Percentiles rank a stretch among this genome's conserved stretches.
Conservation (phyloP, 495 filamentous ascomycete species). For the Penicillium egyptiacum region DNA sequence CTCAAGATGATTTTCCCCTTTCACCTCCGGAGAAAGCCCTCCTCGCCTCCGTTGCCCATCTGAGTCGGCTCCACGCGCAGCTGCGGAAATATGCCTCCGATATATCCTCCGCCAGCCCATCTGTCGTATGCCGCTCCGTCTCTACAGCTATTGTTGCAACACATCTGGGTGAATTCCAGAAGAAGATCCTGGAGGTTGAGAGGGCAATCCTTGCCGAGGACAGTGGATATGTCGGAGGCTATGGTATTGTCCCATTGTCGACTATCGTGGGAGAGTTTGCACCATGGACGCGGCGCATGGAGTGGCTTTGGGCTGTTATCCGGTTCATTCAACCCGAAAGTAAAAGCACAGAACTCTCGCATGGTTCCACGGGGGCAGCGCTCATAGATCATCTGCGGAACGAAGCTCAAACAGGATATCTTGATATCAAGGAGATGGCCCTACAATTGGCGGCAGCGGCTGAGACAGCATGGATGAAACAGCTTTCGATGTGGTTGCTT, state of each 20-base stretch:
- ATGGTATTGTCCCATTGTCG: conserved; percentile 88
- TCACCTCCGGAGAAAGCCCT: conserved; percentile 81
- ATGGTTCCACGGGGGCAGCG: conserved; percentile 57
- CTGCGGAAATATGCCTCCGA: conserved; percentile 61
- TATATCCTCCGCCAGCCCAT: conserved; percentile 69
- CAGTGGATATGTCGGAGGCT: conserved; percentile 74
- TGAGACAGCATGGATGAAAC: conserved; percentile 88
- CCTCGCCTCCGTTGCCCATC: conserved; percentile 68
- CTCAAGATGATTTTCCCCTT: conserved; percentile 48
- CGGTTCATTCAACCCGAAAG: conserved; percentile 58
- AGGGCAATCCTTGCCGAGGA: conserved; percentile 69
- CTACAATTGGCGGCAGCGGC: conserved; percentile 69
- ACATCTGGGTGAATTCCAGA: conserved; percentile 77
- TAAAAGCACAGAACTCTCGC: conserved; percentile 20
- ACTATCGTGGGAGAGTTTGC: conserved; percentile 79
- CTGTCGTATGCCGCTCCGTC: conserved; percentile 83
- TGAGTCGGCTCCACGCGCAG: conserved; percentile 72
- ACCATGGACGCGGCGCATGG: conserved; percentile 76
- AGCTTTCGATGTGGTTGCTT: conserved; percentile 83
- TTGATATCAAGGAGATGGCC: conserved; percentile 75
- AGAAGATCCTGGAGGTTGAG: conserved; percentile 82
- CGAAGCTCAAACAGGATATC: conserved; percentile 83
- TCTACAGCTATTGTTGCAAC: conserved; percentile 70
- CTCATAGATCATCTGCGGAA: conserved; percentile 74
- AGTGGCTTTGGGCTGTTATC: conserved; percentile 79